Evolutionary conservation across 2,329 filamentous ascomycete genomes (phyloP).

Genomic region (Myriosclerotinia duriaeana): DNA sequence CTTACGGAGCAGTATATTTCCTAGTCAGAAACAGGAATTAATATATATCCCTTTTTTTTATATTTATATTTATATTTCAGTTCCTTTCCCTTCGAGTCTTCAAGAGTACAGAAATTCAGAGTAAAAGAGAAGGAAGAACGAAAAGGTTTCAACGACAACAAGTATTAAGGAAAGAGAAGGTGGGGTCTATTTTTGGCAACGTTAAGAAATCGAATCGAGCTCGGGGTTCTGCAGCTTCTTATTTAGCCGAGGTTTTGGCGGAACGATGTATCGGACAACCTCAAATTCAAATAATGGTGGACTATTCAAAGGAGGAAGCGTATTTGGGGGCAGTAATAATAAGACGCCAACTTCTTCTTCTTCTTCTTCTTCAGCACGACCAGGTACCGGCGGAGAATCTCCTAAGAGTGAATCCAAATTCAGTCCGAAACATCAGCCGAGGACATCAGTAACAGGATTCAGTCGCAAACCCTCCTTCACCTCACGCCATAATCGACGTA

Average conservation of each 20-base stretch:
- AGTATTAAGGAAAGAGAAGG: too few species aligned
- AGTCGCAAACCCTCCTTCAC: conserved; percentile 54
- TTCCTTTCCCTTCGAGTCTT: neutral
- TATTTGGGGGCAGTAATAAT: conserved; percentile 32
- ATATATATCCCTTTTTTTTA: conserved; percentile 9
- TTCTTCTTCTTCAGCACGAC: conserved; percentile 30
- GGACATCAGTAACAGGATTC: conserved; percentile 49
- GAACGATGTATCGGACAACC: conserved; percentile 28
- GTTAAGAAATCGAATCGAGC: too few species aligned
- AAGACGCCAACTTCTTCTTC: conserved; percentile 31
- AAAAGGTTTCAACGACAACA: neutral
- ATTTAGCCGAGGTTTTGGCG: conserved; percentile 23
- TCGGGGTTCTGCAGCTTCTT: neutral
- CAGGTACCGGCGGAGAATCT: conserved; percentile 36
- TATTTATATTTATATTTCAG: neutral
- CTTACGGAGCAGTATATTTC: conserved; percentile 12
- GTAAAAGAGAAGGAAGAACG: neutral
- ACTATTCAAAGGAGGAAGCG: conserved; percentile 29
- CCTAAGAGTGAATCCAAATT: conserved; percentile 31
- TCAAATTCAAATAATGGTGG: conserved; percentile 25
- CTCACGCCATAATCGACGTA: conserved; percentile 43
- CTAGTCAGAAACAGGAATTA: neutral
- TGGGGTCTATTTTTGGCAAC: too few species aligned
- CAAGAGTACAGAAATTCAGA: neutral
- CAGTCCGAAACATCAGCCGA: conserved; percentile 24